Percentiles rank a stretch among this genome's conserved stretches.
phyloP scores from a whole-genome alignment of 1,284 basidiomycete genomes.

The Ustilago lituana region DNA sequence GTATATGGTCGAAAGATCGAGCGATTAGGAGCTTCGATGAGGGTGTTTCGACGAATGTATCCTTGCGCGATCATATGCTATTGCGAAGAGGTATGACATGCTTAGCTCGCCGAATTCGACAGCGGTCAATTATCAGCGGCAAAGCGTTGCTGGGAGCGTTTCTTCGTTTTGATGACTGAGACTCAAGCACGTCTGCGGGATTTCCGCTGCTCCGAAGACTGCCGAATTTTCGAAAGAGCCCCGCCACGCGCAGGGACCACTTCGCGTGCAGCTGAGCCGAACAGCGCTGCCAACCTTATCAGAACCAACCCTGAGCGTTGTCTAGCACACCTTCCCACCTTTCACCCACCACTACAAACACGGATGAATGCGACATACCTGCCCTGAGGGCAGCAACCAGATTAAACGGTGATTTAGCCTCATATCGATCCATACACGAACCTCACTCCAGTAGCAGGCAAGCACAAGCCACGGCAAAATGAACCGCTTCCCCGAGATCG shows the following conservation, averaged over 20 bases:
- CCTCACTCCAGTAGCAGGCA: not conserved
- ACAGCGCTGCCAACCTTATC: conserved; percentile 12
- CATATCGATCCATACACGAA: no score
- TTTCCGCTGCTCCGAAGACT: conserved; percentile 2
- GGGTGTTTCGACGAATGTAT: no score
- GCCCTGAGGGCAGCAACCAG: conserved; percentile 13
- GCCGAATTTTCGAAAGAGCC: conserved; percentile 11
- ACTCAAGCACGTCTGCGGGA: not conserved
- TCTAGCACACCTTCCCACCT: not conserved
- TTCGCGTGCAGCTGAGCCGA: not conserved
- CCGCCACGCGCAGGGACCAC: conserved; percentile 27
- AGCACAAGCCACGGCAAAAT: conserved; percentile 1
- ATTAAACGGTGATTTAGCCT: no score
- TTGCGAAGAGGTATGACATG: no score
- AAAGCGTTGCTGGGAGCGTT: no score
- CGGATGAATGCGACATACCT: conserved; percentile 2
- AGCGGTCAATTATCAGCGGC: conserved; percentile 3
- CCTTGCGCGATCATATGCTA: no score
- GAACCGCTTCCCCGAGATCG: conserved; percentile 35
- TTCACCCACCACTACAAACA: not conserved
- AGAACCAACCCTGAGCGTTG: no score
- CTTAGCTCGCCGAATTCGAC: conserved; percentile 1
- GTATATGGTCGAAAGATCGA: no score
- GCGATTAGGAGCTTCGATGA: no score
- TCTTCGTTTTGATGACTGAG: conserved; percentile 10